Evolutionary conservation across 1,139 yeast species (phyloP), one percentile per base, ranked within the genome.

Genomic region (Zhuliangozyma blackwelliae): DNA sequence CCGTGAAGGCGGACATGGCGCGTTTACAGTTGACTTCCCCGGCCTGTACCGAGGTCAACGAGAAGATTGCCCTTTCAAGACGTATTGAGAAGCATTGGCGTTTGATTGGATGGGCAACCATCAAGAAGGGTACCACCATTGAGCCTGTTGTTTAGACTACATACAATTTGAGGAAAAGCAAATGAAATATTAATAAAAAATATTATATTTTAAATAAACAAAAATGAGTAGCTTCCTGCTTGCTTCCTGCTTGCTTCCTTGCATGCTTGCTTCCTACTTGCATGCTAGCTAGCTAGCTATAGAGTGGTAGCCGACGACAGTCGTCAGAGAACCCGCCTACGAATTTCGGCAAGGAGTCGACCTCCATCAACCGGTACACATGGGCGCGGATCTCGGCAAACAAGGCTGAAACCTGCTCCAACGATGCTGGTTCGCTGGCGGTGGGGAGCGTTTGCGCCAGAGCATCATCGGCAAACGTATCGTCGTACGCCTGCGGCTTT

Each of bases 51-150:
- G 97, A 90, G 71, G 77, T 92, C 41, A 87, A 94, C 52, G 98
- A 94, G 72, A 90, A 94, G 83, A 90, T 94, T 65, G 99, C 99
- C 36, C 75, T 94, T 58, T 89, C 97, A 32, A 86, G 99, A 77
- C 90, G 98, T 79, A 94, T 94, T 54, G 99, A 92, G 61, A 92
- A 90, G 79, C 99, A 94, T 68, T 94, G 97, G 96, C 94, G 99
- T 77, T 78, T 94, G 65, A 94, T 94, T 70, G 99, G 99, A 55
- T 94, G 99, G 99, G 99, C 98, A 51, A 88, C 97, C 39, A 92
- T 94, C 61, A 87, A 88, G 70, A 89, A 88, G 69, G 98, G 98
- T 68, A 82, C 89, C 45, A 82, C 88, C 40, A 75, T 85, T 61
- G 92, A 84, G 59, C 92, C 94, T 39, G 57, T 67, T 54, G 67